These are phyloP conservation scores for Diaporthe aspalathi DNA, from an alignment of 2,329 filamentous ascomycete species.

Conservation along the genomic window DNA sequence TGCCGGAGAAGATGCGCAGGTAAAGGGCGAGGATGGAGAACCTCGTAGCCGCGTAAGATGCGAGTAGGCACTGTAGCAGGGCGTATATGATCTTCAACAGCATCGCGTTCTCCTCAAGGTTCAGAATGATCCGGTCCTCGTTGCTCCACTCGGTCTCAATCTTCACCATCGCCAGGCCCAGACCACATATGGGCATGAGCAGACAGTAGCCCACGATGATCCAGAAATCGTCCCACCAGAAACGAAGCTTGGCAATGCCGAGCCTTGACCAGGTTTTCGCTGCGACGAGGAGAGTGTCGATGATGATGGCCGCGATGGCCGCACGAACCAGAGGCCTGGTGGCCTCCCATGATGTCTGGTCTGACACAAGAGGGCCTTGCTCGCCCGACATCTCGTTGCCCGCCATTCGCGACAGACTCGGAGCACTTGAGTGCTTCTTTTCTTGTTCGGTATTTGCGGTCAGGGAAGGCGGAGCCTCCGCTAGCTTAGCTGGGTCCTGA, in stretches of 20 bases:
- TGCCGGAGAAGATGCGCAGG: conserved; percentile 35
- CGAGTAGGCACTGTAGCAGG: conserved; percentile 30
- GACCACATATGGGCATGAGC: conserved; percentile 35
- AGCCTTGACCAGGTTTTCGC: conserved; percentile 36
- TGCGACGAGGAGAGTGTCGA: conserved; percentile 36
- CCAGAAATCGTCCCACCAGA: conserved; percentile 40
- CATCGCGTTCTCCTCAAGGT: conserved; percentile 34
- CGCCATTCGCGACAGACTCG: background rate
- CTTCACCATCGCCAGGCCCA: conserved; percentile 30
- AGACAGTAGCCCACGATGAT: conserved; percentile 32
- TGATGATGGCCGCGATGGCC: conserved; percentile 19
- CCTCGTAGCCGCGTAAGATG: conserved; percentile 34
- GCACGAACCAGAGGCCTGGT: conserved; percentile 33
- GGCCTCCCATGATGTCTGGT: conserved; percentile 30
- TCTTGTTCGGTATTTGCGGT: background rate
- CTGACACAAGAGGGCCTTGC: conserved; percentile 33
- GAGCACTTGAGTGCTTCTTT: too few species aligned
- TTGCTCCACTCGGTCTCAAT: conserved; percentile 30
- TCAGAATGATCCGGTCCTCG: conserved; percentile 34
- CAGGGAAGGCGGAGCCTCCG: conserved; percentile 8
- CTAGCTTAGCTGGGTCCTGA: background rate
- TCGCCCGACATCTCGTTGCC: conserved; percentile 28
- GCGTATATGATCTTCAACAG: conserved; percentile 34
- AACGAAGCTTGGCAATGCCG: conserved; percentile 30
- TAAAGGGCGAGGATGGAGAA: conserved; percentile 38